A percentile compares a stretch with the other conserved stretches of the same genome.
Evolutionary conservation across 495 filamentous ascomycete genomes (phyloP).

Genomic region (Ascobolus immersus): DNA sequence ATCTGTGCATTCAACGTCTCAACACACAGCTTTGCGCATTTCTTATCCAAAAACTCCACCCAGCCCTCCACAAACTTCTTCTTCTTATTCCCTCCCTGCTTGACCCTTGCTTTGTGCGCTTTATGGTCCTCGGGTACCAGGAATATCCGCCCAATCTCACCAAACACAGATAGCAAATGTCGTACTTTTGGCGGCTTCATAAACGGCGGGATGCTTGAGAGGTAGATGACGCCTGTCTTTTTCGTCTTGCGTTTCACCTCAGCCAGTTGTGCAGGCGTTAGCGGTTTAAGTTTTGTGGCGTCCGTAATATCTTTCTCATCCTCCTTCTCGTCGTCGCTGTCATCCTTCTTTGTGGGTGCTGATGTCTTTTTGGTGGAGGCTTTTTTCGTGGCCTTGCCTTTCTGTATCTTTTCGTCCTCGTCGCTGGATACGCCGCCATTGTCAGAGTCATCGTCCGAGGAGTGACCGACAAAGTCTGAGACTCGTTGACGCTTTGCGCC

Average conservation of each 20-base stretch:
- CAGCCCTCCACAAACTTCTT: constrained; percentile 72
- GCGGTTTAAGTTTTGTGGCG: constrained; percentile 19
- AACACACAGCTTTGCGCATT: constrained; percentile 58
- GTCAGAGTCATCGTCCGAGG: constrained; percentile 14
- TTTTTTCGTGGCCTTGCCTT: no score
- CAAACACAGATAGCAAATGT: constrained; percentile 48
- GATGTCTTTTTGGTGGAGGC: no score
- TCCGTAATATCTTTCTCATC: constrained; percentile 16
- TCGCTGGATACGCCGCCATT: not conserved
- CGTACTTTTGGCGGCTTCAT: constrained; percentile 72
- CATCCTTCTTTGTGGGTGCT: no score
- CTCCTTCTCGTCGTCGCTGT: constrained; percentile 16
- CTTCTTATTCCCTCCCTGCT: constrained; percentile 65
- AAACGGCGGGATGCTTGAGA: constrained; percentile 79
- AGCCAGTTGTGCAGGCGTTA: constrained; percentile 34
- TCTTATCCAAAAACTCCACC: constrained; percentile 62
- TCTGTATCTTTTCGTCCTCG: no score
- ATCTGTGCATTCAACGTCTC: constrained; percentile 61
- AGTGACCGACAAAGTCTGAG: constrained; percentile 19
- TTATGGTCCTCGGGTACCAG: constrained; percentile 53
- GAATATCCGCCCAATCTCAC: constrained; percentile 63
- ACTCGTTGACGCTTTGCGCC: constrained; percentile 41
- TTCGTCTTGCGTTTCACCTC: constrained; percentile 29
- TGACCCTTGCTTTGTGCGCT: constrained; percentile 31
- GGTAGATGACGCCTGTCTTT: constrained; percentile 58